Evolutionary conservation across 768 basidiomycete species (phyloP).

Genomic region (Termitomyces sp.): DNA sequence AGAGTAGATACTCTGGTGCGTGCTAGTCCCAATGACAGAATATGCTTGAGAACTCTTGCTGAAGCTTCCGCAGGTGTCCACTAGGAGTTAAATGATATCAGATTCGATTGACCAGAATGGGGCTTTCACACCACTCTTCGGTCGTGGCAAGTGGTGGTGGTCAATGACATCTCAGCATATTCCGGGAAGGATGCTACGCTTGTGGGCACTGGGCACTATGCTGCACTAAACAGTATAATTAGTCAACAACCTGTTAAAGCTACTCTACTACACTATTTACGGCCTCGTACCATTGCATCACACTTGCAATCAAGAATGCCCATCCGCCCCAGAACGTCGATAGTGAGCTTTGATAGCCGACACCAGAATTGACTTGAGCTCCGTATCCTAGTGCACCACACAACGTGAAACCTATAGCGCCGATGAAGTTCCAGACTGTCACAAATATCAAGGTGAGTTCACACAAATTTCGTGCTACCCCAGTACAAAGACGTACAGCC

Average conservation of each 20-base stretch:
- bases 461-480: not conserved
- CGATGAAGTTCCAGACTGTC: constrained; percentile 24
- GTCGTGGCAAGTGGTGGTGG: too few species aligned
- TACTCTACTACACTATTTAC: constrained; percentile 33
- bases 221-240: not conserved
- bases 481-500: not conserved
- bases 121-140: too few species aligned
- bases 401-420: constrained; percentile 53
- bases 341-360: constrained; percentile 48
- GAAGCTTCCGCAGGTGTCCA: too few species aligned
- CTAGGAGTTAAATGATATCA: too few species aligned
- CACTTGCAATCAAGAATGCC: constrained; percentile 60
- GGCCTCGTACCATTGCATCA: constrained; percentile 52
- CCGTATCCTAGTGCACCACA: constrained; percentile 58
- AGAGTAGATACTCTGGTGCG: too few species aligned
- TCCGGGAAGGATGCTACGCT: too few species aligned
- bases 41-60: too few species aligned
- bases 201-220: too few species aligned
- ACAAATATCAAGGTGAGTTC: not conserved
- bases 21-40: too few species aligned
- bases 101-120: too few species aligned
- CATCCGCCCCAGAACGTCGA: constrained; percentile 59
- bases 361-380: constrained; percentile 22
- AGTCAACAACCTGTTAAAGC: not conserved
- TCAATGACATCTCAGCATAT: too few species aligned